phyloP scores from a whole-genome alignment of 805 yeast species.

The Cyberlindnera nakhonratchasimensis region DNA sequence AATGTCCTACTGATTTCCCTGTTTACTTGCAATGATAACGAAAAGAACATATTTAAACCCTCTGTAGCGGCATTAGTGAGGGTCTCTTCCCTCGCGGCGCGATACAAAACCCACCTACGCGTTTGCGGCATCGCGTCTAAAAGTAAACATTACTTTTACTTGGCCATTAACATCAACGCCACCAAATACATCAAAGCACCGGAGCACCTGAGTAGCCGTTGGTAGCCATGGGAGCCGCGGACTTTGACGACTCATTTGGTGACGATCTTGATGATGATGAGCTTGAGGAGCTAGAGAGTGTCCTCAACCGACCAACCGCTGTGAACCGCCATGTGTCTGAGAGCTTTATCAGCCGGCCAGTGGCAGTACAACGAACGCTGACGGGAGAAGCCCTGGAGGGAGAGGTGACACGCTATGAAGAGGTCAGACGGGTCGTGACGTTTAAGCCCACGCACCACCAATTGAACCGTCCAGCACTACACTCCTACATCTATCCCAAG shows the following conservation, averaged over 20 bases:
- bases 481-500: constrained; percentile 73
- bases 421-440: constrained; percentile 32
- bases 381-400: constrained; percentile 28
- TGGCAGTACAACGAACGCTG: constrained; percentile 36
- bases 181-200: too few relatives aligned
- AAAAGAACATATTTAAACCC: neutral
- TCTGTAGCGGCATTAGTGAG: too few relatives aligned
- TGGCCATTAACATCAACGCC: too few relatives aligned
- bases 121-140: neutral
- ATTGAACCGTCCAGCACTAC: constrained; percentile 37
- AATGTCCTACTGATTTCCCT: constrained; percentile 6
- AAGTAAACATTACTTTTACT: too few relatives aligned
- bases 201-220: too few relatives aligned
- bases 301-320: constrained; percentile 27
- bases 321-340: constrained; percentile 33
- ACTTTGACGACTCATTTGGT: constrained; percentile 22
- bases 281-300: constrained; percentile 19
- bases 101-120: too few relatives aligned
- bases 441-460: constrained; percentile 50
- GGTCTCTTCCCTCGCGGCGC: too few relatives aligned
- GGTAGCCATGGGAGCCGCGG: neutral
- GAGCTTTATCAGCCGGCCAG: constrained; percentile 28
- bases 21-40: neutral
- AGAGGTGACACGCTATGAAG: constrained; percentile 32
- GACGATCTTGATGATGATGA: constrained; percentile 32